phyloP scores from a whole-genome alignment of 2,329 filamentous ascomycete genomes.

The Apiospora marii region DNA sequence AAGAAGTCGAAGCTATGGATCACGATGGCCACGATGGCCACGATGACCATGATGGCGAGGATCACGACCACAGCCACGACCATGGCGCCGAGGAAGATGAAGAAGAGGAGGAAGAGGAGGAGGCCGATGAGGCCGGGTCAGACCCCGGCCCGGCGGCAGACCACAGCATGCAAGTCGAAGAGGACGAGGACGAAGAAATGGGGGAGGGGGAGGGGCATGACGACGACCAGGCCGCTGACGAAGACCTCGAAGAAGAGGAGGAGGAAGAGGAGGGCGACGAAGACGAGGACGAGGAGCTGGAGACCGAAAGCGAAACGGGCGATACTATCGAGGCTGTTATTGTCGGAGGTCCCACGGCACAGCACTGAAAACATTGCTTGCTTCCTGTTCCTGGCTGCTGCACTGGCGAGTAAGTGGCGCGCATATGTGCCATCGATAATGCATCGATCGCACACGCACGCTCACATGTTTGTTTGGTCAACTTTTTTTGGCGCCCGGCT shows the following conservation, averaged over 20 bases:
- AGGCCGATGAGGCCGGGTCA: constrained; percentile 27
- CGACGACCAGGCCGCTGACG: constrained; percentile 30
- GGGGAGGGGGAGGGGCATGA: constrained; percentile 27
- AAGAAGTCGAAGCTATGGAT: constrained; percentile 27
- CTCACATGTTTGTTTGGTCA: background rate
- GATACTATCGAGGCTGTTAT: constrained; percentile 1
- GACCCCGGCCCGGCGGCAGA: constrained; percentile 32
- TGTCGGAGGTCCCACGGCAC: constrained; percentile 7
- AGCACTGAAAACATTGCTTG: background rate
- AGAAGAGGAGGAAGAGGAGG: constrained; percentile 31
- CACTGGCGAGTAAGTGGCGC: background rate
- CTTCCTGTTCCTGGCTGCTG: constrained; percentile 1
- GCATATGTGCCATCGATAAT: background rate
- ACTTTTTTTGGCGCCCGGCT: constrained; percentile 5
- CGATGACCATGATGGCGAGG: constrained; percentile 15
- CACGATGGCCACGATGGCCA: constrained; percentile 27
- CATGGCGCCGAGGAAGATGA: constrained; percentile 36
- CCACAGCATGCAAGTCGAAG: constrained; percentile 31
- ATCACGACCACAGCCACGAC: constrained; percentile 8
- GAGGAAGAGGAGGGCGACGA: constrained; percentile 26
- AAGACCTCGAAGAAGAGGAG: constrained; percentile 35
- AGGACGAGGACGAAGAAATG: constrained; percentile 28
- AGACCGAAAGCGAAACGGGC: constrained; percentile 13
- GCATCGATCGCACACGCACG: background rate
- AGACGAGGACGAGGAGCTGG: constrained; percentile 25